Evolutionary conservation across 2,329 filamentous ascomycete genomes (phyloP), one percentile per base, ranked within the genome.

Genomic region (Torrubiellomyces zombiae): DNA sequence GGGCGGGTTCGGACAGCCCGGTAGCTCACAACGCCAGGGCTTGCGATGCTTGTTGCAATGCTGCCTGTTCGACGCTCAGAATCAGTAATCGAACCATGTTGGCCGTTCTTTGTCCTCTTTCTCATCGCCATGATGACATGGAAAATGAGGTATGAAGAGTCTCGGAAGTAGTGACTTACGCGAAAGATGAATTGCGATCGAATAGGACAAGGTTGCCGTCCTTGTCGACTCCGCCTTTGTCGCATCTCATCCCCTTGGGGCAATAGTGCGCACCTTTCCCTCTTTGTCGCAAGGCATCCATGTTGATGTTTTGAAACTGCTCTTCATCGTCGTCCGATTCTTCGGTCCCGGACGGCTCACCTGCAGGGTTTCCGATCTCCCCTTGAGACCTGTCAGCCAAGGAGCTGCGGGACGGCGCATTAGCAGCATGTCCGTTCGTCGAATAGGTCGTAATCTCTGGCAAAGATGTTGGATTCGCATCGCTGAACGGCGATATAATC

Each of bases 41-140:
- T 54, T 55, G 14, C 47, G 42, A 30, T 56, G 52, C 23, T 56
- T 56, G 37, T 56, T 53, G 29, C 50, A 49, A 32, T 56, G 52
- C 36, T 55, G 51, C 25, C 52, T 56, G 33, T 29, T 25, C 10
- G 9, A 15, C 10, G 7, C 14, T 32, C 21, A 38, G 32, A 17
- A 16, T 28, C 18, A 28, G 28, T 14, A 21, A 18, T 26, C 18
- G 24, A 22, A 15, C 18, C 12, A 12, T 14, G 16, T 25, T 10
- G 9, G 12, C 16, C 12, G 8, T 16, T 23, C 7, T 19, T 12
- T 6, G 15, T 16, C 11, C 20, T 9, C 17, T 19, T 19, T 19
- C 8, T n/a, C n/a, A 16, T 8, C 12, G 20, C 14, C 14, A 16
- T 20, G 12, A 12, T 20, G 18, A 20, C 14, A 14, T 2, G 7